Base-by-base conservation (phyloP, 345 rosid genomes). In the Leavenworthia alabamica region DNA sequence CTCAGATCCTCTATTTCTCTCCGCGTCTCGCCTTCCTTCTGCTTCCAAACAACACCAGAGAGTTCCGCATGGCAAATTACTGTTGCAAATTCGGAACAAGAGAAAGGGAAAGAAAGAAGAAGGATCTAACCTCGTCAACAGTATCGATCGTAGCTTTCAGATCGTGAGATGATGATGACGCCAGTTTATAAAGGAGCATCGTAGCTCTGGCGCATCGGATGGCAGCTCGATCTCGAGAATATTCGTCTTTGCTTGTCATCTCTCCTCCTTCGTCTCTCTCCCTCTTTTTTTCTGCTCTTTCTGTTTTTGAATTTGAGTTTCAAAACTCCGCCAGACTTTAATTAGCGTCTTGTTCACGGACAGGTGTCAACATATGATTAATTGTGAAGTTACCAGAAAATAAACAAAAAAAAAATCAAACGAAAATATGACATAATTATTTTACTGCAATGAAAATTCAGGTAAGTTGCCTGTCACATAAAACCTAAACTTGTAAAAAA, bases 151-250 rank as follows among this genome's bases (percentile, higher is more conserved):
- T 56, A 1, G 15, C 15, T 35, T 32, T 43, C 24, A 12, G 20
- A 36, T 66, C 64, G 15, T 46, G 29, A 1, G 51, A 62, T 6
- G 74, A 70, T 11, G n/a, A n/a, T n/a, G n/a, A n/a, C n/a, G 74
- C 56, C 0, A 70, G 74, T 27, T 62, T 44, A 29, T 62, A 55
- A 23, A 70, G 68, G 1, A 70, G 68, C 68, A 62, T 70, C 48
- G 74, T 29, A 54, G 68, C 74, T 62, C 35, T 46, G 28, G 58
- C 74, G 44, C 74, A 70, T 4, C 74, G 68, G 13, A 62, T 55
- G 4, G 68, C 68, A 62, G 17, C 15, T 62, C 58, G 6, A 32
- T 54, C 68, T 62, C 64, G 14, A 0, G 56, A 31, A 15, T 22
- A 67, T 44, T 26, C 73, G 10, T 69, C 62, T 23, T 26, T 43